Evolutionary conservation across 352 stramenopile species (phyloP), one percentile per base, ranked within the genome.

Genomic region (Pythium insidiosum): DNA sequence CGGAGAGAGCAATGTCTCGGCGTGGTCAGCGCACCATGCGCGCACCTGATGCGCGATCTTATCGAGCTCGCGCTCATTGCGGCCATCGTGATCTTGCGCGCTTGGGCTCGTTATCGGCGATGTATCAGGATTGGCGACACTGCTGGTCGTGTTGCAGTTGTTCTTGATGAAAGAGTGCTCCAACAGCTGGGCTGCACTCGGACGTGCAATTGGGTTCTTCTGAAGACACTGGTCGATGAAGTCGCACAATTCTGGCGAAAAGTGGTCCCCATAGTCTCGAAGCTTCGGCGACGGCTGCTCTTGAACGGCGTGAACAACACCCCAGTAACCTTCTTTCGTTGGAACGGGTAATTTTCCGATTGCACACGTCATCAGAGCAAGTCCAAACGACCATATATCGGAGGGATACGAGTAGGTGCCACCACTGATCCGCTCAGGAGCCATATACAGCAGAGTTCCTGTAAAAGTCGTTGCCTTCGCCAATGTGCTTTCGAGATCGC

Each of bases 381-480:
- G 53, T 0, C 78, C 78, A 43, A 91, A 94, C 1, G 78, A 90
- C 78, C 78, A 91, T 48, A 90, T 68, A 47, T 93, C 80, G 6
- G 78, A 90, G 5, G 73, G 71, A 35, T 94, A 96, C 16, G 75
- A 88, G 63, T 97, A 96, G 55, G 71, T 79, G 6, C 81, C 75
- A n/a, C 85, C 85, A 31, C 79, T 91, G 46, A 97, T 97, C 4
- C 91, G 71, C 68, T 97, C 90, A 1, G 90, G 90, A 0, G 82
- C 82, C 90, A 97, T 97, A 58, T 97, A 97, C 49, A 93, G 52
- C 18, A 94, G 63, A 6, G 91, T 97, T 28, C 91, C 89, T 0
- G 91, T 95, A 42, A 96, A 97, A 3, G 84, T 93, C 46, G 73
- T 84, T 16, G 85, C 77, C 47, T 95, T 88, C 19, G 80, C 80